These are phyloP conservation scores for Senna siamea DNA, from an alignment of 306 rosid species.

Conservation along the genomic window DNA sequence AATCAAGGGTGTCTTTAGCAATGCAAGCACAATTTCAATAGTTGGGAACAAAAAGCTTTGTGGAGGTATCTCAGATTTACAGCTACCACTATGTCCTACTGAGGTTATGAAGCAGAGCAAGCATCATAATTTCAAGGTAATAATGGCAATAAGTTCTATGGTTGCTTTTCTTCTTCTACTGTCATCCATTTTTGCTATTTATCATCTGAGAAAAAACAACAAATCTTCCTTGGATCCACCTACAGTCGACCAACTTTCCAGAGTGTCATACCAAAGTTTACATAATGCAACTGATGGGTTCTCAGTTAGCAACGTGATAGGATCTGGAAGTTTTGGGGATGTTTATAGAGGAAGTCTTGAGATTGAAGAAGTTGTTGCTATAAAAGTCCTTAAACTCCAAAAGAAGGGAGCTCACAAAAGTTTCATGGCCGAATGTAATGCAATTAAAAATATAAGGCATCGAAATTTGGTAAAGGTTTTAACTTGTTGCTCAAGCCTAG, in stretches of 20 bases:
- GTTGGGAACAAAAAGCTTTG: constrained; percentile 30
- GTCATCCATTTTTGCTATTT: neutral
- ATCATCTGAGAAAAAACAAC: constrained; percentile 2
- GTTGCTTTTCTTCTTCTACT: neutral
- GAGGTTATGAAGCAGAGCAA: constrained; percentile 19
- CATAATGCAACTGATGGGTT: constrained; percentile 32
- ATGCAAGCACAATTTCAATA: neutral
- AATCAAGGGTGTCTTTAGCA: constrained; percentile 41
- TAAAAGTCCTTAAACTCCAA: too few relatives aligned
- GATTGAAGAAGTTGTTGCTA: too few relatives aligned
- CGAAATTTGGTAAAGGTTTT: neutral
- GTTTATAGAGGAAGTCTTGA: constrained; percentile 33
- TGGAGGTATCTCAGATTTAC: constrained; percentile 36
- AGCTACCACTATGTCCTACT: constrained; percentile 27
- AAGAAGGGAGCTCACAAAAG: too few relatives aligned
- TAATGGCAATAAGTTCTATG: neutral
- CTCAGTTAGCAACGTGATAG: constrained; percentile 22
- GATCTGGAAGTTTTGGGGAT: constrained; percentile 31
- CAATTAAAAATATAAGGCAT: too few relatives aligned
- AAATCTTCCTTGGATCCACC: neutral
- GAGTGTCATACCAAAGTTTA: constrained; percentile 33
- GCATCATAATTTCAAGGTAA: neutral
- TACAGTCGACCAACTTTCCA: neutral
- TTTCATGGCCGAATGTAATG: too few relatives aligned
- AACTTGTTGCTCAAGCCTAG: constrained; percentile 40